Conservation (phyloP, 2,329 filamentous ascomycete species). For the Fusarium stilboides region DNA sequence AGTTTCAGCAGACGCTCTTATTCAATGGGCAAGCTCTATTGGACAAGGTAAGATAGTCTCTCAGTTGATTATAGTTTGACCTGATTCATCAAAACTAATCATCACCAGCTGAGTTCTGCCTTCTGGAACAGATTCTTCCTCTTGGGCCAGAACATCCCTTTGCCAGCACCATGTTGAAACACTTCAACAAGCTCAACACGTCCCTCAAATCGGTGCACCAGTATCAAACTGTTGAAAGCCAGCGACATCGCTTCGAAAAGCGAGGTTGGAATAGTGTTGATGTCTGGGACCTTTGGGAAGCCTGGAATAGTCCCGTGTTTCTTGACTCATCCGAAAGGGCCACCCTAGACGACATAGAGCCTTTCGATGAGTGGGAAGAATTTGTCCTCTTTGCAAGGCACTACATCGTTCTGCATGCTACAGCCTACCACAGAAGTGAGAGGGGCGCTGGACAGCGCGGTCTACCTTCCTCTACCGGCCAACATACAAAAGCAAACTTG, state of each 20-base stretch:
- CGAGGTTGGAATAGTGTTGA: slow-evolving; percentile 78
- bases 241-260: slow-evolving; percentile 76
- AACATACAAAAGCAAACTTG: slow-evolving; percentile 24
- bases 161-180: slow-evolving; percentile 85
- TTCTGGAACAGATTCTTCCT: slow-evolving; percentile 89
- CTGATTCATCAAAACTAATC: slow-evolving; percentile 24
- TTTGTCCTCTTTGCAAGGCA: slow-evolving; percentile 88
- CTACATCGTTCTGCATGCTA: slow-evolving; percentile 83
- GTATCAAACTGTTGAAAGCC: slow-evolving; percentile 77
- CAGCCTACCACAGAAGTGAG: slow-evolving; percentile 24
- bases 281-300: slow-evolving; percentile 82
- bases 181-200: slow-evolving; percentile 86
- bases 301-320: slow-evolving; percentile 82
- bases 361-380: slow-evolving; percentile 97
- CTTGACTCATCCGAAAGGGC: slow-evolving; percentile 72
- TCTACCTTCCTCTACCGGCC: background rate
- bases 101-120: slow-evolving; percentile 77
- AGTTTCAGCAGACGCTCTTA: slow-evolving; percentile 78
- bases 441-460: slow-evolving; percentile 1
- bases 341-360: slow-evolving; percentile 78
- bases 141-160: slow-evolving; percentile 86
- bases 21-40: slow-evolving; percentile 82
- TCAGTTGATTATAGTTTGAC: background rate
- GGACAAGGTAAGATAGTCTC: slow-evolving; percentile 70
- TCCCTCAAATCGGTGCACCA: slow-evolving; percentile 80